These are phyloP conservation scores for Tolypocladium guangdongense DNA, from an alignment of 2,329 filamentous ascomycete species.

Conservation along the genomic window DNA sequence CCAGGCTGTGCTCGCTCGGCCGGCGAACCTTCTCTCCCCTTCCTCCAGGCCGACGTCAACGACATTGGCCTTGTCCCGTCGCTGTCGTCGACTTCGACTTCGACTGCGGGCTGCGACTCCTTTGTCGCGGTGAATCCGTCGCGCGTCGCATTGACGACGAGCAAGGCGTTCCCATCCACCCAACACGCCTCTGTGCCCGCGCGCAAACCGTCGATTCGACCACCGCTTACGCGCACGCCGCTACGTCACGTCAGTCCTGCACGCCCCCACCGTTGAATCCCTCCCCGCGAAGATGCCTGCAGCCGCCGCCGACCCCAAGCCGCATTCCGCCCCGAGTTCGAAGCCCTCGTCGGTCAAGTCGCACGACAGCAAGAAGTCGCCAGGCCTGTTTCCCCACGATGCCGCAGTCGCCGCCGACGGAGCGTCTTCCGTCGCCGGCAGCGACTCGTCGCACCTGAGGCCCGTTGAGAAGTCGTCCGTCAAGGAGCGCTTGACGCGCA, in stretches of 20 bases:
- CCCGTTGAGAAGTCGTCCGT: slow-evolving; percentile 46
- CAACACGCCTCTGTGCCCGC: not conserved
- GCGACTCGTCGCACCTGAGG: slow-evolving; percentile 16
- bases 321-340: slow-evolving; percentile 32
- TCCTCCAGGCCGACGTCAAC: not conserved
- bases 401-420: slow-evolving; percentile 19
- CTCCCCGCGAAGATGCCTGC: slow-evolving; percentile 20
- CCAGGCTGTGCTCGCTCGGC: not conserved
- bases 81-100: not conserved
- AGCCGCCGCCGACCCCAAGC: slow-evolving; percentile 19
- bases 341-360: slow-evolving; percentile 40
- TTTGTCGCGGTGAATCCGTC: not conserved
- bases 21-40: not conserved
- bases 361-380: slow-evolving; percentile 30
- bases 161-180: not conserved
- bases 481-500: slow-evolving; percentile 53
- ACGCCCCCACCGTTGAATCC: not conserved
- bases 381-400: slow-evolving; percentile 28
- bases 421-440: slow-evolving; percentile 10
- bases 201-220: not conserved
- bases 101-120: not conserved
- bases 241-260: slow-evolving; percentile 2
- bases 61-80: not conserved
- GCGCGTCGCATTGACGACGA: not conserved
- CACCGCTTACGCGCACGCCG: not conserved